Conservation (phyloP, 768 basidiomycete species). For the Kwoniella botswanensis region DNA sequence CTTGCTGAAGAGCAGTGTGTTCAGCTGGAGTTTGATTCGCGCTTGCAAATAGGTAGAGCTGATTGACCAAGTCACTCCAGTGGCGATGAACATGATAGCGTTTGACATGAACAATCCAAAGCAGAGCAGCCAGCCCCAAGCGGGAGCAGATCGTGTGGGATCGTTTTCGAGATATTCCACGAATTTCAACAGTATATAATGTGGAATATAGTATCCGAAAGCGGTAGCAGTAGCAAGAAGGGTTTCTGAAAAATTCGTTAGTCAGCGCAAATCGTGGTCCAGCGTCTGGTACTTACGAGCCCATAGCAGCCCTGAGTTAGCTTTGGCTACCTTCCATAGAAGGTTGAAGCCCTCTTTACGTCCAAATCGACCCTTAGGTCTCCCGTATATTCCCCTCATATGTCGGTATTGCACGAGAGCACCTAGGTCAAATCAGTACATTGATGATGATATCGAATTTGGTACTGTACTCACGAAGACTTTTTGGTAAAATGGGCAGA, state of each 20-base stretch:
- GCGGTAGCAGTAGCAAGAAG: slow-evolving; percentile 53
- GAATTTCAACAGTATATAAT: slow-evolving; percentile 68
- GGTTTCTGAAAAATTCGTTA: slow-evolving; percentile 30
- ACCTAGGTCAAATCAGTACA: slow-evolving; percentile 26
- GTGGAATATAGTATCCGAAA: slow-evolving; percentile 59
- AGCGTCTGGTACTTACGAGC: slow-evolving; percentile 43
- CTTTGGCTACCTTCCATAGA: slow-evolving; percentile 50
- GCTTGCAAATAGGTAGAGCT: slow-evolving; percentile 71
- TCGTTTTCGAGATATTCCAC: slow-evolving; percentile 72
- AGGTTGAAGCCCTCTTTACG: slow-evolving; percentile 50
- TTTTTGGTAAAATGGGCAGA: slow-evolving; percentile 75
- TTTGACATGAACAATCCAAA: slow-evolving; percentile 54
- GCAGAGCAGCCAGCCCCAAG: slow-evolving; percentile 76
- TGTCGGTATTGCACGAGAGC: slow-evolving; percentile 41
- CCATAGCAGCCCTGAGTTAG: slow-evolving; percentile 44
- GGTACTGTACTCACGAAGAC: slow-evolving; percentile 65
- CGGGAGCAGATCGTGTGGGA: slow-evolving; percentile 63
- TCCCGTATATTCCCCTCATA: slow-evolving; percentile 50
- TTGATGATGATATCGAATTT: background rate
- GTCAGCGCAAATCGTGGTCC: background rate
- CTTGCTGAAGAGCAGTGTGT: slow-evolving; percentile 82
- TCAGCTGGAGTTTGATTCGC: slow-evolving; percentile 74
- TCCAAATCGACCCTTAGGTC: slow-evolving; percentile 40
- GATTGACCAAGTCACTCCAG: slow-evolving; percentile 53
- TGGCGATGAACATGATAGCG: slow-evolving; percentile 58